Evolutionary conservation across 2,329 filamentous ascomycete genomes (phyloP).

Genomic region (Stenocarpella maydis): DNA sequence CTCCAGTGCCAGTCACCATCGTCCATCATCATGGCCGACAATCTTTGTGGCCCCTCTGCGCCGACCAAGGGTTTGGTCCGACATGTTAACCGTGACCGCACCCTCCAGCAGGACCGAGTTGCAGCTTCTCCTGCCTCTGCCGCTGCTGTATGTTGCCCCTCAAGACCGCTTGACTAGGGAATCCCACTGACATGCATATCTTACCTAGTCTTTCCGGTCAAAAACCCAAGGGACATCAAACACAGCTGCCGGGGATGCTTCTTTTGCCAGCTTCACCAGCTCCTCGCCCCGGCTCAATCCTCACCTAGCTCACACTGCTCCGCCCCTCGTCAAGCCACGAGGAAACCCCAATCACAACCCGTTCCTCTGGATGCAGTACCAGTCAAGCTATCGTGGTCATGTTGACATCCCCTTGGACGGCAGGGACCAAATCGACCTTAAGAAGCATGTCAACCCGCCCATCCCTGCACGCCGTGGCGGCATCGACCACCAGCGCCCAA

Average conservation of each 20-base stretch:
- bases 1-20: conserved; percentile 11
- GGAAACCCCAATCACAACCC: background rate
- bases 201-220: conserved; percentile 32
- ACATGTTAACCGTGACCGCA: conserved; percentile 72
- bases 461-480: conserved; percentile 10
- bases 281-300: background rate
- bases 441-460: conserved; percentile 13
- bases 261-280: conserved; percentile 27
- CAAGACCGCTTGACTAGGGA: background rate
- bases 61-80: conserved; percentile 77
- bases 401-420: conserved; percentile 3
- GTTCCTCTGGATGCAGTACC: conserved; percentile 12
- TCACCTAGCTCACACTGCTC: background rate
- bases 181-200: background rate
- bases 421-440: background rate
- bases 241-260: conserved; percentile 20
- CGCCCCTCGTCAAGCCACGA: background rate
- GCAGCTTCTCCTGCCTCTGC: conserved; percentile 36
- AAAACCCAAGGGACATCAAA: conserved; percentile 25
- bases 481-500: conserved; percentile 9
- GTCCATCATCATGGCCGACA: conserved; percentile 49
- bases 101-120: conserved; percentile 77
- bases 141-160: conserved; percentile 38
- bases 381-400: background rate
- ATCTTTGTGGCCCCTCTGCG: conserved; percentile 77